A percentile compares a stretch with the other conserved stretches of the same genome.
Conservation (phyloP, 306 rosid species). For the Vicia villosa region DNA sequence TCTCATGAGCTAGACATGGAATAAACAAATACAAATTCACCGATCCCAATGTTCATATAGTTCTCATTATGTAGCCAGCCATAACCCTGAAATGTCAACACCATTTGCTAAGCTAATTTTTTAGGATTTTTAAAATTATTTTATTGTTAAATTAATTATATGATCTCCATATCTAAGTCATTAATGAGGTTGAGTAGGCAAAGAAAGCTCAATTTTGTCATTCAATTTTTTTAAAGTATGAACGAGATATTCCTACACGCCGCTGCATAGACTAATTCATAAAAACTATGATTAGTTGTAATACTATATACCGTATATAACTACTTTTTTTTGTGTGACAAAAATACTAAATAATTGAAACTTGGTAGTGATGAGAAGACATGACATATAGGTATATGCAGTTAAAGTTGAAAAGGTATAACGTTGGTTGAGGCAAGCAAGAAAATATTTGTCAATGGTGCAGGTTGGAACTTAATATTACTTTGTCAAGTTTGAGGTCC, state of each 20-base stretch:
- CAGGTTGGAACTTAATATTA: constrained; percentile 1
- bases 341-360: constrained; percentile 35
- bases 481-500: constrained; percentile 46
- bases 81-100: constrained; percentile 55
- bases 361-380: constrained; percentile 41
- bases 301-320: neutral
- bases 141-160: constrained; percentile 23
- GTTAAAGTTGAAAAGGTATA: constrained; percentile 38
- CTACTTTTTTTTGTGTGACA: neutral
- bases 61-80: constrained; percentile 45
- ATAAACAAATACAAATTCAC: constrained; percentile 34
- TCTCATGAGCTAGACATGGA: constrained; percentile 37
- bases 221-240: no score
- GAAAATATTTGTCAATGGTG: constrained; percentile 33
- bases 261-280: no score
- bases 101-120: constrained; percentile 43
- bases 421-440: neutral
- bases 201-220: constrained; percentile 33
- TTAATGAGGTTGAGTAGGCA: constrained; percentile 28
- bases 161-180: constrained; percentile 37
- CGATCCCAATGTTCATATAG: constrained; percentile 37
- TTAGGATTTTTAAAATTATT: neutral
- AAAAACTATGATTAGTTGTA: neutral
- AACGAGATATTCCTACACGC: no score
- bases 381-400: constrained; percentile 39